Conservation (phyloP, 352 stramenopile genomes). For the Elongisporangium anandrum region DNA sequence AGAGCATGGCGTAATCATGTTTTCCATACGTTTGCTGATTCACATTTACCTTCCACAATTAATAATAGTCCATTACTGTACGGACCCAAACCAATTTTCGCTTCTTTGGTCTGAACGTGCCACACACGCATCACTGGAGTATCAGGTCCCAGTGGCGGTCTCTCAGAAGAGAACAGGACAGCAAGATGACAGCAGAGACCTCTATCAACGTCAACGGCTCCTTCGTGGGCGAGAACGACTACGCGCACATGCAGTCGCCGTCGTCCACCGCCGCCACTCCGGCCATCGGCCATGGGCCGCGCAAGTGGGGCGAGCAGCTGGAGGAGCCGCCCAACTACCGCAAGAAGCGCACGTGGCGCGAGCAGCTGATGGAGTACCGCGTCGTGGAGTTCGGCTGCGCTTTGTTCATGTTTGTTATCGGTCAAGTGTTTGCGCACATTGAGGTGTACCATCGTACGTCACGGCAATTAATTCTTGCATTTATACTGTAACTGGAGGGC, state of each 20-base stretch:
- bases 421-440: slow-evolving; percentile 46
- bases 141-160: not conserved
- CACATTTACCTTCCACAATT: not conserved
- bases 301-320: slow-evolving; percentile 11
- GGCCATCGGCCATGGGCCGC: not conserved
- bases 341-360: slow-evolving; percentile 12
- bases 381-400: slow-evolving; percentile 52
- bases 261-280: slow-evolving; percentile 3
- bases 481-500: not conserved
- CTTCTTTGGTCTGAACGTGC: not conserved
- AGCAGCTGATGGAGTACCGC: slow-evolving; percentile 32
- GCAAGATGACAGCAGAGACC: not conserved
- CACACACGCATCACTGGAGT: not conserved
- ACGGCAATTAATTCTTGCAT: not conserved
- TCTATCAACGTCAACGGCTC: not conserved
- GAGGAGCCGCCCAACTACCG: not conserved
- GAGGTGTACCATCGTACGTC: slow-evolving; percentile 44
- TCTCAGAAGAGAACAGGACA: not conserved
- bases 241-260: slow-evolving; percentile 5
- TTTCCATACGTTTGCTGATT: not conserved
- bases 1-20: not conserved
- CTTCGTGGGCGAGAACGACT: not conserved
- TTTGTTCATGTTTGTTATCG: slow-evolving; percentile 37
- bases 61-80: not conserved
- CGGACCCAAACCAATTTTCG: not conserved